Percentiles rank a stretch among this genome's conserved stretches.
Evolutionary conservation across 140 eudicot species (phyloP).

Genomic region (Senecio squalidus): DNA sequence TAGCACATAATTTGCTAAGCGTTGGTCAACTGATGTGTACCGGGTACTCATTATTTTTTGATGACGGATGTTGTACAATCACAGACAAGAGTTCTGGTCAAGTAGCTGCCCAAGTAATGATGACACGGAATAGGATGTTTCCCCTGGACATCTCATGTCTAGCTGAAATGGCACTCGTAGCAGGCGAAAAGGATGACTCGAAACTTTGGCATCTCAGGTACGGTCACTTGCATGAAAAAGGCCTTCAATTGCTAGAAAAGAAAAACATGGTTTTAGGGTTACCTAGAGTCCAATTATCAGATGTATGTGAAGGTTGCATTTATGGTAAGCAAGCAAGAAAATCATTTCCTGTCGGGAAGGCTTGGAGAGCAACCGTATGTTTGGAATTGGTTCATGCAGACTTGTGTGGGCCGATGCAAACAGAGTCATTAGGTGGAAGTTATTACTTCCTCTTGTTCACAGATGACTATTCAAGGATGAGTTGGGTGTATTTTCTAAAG

Average conservation of each 20-base stretch:
- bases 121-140: conserved; percentile 1
- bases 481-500: background rate
- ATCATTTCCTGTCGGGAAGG: conserved; percentile 1
- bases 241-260: background rate
- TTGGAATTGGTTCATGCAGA: conserved; percentile 16
- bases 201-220: conserved; percentile 19
- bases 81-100: background rate
- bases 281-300: background rate
- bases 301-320: conserved; percentile 10
- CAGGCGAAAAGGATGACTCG: too few relatives aligned
- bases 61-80: background rate
- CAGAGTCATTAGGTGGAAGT: background rate
- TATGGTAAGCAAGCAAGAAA: conserved; percentile 10
- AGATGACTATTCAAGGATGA: background rate
- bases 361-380: conserved; percentile 5
- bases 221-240: conserved; percentile 3
- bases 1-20: conserved; percentile 19
- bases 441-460: conserved; percentile 8
- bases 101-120: background rate
- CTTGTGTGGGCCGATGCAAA: conserved; percentile 1
- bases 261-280: conserved; percentile 8
- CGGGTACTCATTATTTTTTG: background rate
- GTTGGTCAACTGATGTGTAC: background rate
- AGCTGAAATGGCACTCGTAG: too few relatives aligned
- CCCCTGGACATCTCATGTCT: background rate